phyloP scores from a whole-genome alignment of 495 filamentous ascomycete genomes.

The Penicillium antarcticum region DNA sequence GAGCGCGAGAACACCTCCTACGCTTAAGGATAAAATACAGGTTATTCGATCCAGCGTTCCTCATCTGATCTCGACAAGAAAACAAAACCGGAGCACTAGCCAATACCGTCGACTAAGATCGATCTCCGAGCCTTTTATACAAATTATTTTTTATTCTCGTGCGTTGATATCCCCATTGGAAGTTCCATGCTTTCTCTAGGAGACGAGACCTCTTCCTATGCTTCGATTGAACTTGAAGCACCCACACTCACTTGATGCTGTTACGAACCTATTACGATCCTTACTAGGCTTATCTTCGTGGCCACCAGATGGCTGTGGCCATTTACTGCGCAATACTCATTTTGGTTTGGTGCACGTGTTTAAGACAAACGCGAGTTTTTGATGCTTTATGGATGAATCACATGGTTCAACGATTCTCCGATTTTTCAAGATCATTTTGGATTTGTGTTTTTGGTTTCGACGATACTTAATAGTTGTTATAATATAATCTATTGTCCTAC shows the following conservation, averaged over 20 bases:
- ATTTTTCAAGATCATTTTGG: conserved; percentile 4
- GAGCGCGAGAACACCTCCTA: conserved; percentile 11
- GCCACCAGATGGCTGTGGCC: neutral
- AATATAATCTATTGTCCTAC: conserved; percentile 22
- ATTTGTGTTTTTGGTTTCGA: conserved; percentile 6
- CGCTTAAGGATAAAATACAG: conserved; percentile 18
- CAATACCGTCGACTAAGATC: neutral
- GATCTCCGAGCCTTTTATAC: conserved; percentile 1
- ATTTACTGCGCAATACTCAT: neutral
- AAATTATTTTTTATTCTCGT: conserved; percentile 5
- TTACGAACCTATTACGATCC: conserved; percentile 26
- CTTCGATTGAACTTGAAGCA: conserved; percentile 6
- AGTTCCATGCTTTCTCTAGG: conserved; percentile 1
- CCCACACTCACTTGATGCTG: conserved; percentile 22
- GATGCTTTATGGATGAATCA: conserved; percentile 16
- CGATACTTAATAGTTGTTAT: conserved; percentile 21
- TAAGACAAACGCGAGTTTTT: neutral
- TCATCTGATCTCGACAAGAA: neutral
- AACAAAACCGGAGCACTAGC: neutral
- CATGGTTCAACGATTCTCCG: conserved; percentile 8
- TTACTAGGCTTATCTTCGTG: conserved; percentile 5
- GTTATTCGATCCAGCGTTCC: neutral
- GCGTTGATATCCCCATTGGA: conserved; percentile 15
- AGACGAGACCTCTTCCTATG: conserved; percentile 6
- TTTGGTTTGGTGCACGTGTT: neutral